Percentiles rank a stretch among this genome's conserved stretches.
Evolutionary conservation across 2,329 filamentous ascomycete genomes (phyloP).

Genomic region (Cordyceps cateniannulata): DNA sequence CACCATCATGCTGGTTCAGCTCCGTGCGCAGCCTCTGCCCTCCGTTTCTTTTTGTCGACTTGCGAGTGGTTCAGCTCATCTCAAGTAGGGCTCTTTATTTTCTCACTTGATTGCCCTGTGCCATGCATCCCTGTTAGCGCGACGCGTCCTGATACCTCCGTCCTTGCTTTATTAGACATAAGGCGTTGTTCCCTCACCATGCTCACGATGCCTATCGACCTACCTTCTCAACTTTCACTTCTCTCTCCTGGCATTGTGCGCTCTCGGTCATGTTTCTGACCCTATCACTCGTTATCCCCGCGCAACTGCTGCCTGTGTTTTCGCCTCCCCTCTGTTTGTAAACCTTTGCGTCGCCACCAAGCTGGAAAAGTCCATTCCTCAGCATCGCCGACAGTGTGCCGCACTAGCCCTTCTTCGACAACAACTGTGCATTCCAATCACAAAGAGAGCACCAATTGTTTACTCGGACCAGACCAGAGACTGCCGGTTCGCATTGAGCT

Average conservation of each 20-base stretch:
- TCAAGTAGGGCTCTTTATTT: neutral
- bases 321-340: neutral
- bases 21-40: neutral
- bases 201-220: neutral
- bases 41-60: neutral
- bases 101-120: neutral
- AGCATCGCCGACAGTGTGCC: neutral
- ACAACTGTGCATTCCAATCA: neutral
- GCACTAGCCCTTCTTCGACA: neutral
- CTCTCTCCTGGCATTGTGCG: neutral
- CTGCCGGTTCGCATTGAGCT: neutral
- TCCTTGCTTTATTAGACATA: slow-evolving; percentile 7
- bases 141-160: neutral
- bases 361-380: slow-evolving; percentile 5
- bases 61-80: neutral
- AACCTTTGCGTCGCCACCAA: neutral
- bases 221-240: neutral
- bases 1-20: slow-evolving; percentile 2
- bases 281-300: neutral
- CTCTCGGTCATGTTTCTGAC: neutral
- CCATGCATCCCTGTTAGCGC: neutral
- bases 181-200: slow-evolving; percentile 3
- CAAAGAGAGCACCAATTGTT: neutral
- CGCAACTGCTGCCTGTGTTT: neutral
- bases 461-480: neutral